phyloP scores from a whole-genome alignment of 805 yeast species.

The Sugiyamaella marilandica region DNA sequence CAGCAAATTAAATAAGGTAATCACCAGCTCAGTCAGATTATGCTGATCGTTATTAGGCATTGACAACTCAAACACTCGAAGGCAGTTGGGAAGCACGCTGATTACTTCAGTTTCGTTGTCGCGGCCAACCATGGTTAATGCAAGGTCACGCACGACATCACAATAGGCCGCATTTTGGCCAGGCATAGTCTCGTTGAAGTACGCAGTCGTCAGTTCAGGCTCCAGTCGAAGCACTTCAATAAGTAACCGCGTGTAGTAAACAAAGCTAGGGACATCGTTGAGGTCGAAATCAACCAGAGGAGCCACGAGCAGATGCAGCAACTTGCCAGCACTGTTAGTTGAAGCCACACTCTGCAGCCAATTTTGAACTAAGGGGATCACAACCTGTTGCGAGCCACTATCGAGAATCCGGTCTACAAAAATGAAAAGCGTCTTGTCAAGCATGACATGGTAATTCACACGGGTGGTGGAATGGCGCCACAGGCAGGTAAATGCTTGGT shows the following conservation, averaged over 20 bases:
- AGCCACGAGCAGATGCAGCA: constrained; percentile 56
- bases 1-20: background rate
- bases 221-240: constrained; percentile 43
- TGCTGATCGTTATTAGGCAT: background rate
- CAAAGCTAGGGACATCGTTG: constrained; percentile 60
- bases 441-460: constrained; percentile 38
- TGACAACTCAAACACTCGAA: background rate
- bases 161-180: background rate
- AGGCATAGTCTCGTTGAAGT: background rate
- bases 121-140: background rate
- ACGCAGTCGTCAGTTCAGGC: constrained; percentile 45
- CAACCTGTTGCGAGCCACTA: background rate
- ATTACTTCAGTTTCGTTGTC: background rate
- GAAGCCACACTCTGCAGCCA: constrained; percentile 24
- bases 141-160: background rate
- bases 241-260: constrained; percentile 56
- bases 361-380: constrained; percentile 19
- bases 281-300: constrained; percentile 46
- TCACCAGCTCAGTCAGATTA: background rate
- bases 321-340: constrained; percentile 49
- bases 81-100: constrained; percentile 2
- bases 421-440: constrained; percentile 61
- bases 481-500: constrained; percentile 52
- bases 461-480: constrained; percentile 72
- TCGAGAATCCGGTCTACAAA: constrained; percentile 53